Evolutionary conservation across 805 yeast species (phyloP).

Genomic region (Saccharomycopsis vini): DNA sequence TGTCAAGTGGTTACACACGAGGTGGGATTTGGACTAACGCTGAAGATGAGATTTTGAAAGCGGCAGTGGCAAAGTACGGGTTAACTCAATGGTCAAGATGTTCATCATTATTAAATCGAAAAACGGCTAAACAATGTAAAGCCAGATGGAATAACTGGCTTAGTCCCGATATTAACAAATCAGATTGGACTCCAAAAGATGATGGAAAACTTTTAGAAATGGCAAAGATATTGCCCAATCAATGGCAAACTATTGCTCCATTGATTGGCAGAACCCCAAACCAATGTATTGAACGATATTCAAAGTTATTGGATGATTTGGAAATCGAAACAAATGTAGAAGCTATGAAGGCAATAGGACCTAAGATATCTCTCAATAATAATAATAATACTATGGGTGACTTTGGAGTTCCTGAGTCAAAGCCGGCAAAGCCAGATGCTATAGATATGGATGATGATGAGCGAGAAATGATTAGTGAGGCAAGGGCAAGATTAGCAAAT

Average conservation of each 20-base stretch:
- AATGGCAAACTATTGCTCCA: constrained; percentile 89
- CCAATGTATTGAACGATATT: constrained; percentile 80
- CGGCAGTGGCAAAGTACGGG: constrained; percentile 91
- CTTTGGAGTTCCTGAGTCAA: constrained; percentile 66
- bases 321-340: constrained; percentile 17
- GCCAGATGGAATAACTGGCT: constrained; percentile 89
- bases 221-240: constrained; percentile 73
- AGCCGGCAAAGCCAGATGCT: constrained; percentile 75
- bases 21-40: constrained; percentile 25
- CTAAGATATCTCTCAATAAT: constrained; percentile 19
- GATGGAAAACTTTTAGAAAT: constrained; percentile 62
- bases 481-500: constrained; percentile 81
- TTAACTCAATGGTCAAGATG: constrained; percentile 92
- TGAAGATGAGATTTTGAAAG: constrained; percentile 78
- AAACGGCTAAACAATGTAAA: constrained; percentile 86
- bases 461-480: constrained; percentile 88
- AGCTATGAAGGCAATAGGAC: constrained; percentile 12
- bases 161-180: constrained; percentile 58
- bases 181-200: constrained; percentile 66
- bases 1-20: constrained; percentile 13
- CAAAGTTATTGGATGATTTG: constrained; percentile 51
- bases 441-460: constrained; percentile 81
- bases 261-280: constrained; percentile 77
- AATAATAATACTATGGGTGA: no score
- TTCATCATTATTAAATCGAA: constrained; percentile 73